Base-by-base conservation (phyloP, 2,329 filamentous ascomycete species). In the Emydomyces testavorans region DNA sequence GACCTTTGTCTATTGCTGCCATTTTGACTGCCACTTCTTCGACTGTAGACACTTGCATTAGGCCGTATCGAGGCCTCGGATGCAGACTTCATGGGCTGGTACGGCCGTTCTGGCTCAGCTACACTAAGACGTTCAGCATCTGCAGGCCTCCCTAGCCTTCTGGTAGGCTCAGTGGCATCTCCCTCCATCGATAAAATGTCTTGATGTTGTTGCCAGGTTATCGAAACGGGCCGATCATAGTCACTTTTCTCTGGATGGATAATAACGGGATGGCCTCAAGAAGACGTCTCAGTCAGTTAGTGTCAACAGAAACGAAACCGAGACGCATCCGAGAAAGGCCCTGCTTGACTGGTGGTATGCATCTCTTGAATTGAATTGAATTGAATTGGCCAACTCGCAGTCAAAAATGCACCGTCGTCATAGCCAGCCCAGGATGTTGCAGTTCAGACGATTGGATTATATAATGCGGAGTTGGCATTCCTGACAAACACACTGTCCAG, bases 11-110 rank as follows among this genome's bases (percentile, higher is more conserved):
- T 18, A 7, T 23, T 31, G 16, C 16, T 35, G 28, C 46, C 46
- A 48, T 48, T 28, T 18, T 18, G 26, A 28, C 41, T 45, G 23
- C 35, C 13, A 13, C 35, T 41, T 21, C 46, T 31, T 21, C 46
- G 46, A 13, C 29, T 21, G 23, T 6, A 34, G 7, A n/a, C 10
- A 15, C 13, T 31, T 3, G 23, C 10, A 21, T 43, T 29, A 28
- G 29, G 15, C 6, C 2, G 23, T 8, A 42, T 15, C 5, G 38
- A 48, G 24, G 38, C 11, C 4, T 38, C 23, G 2, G 46, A 48
- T 10, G 31, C 35, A 31, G 46, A 41, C 3, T 32, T 29, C 15
- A 35, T 2, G 13, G 46, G 46, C n/a, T 48, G 46, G 11, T 48
- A 48, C 18, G 45, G 45, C 10, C 40, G 45, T 26, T 40, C 23